These are phyloP conservation scores for Thelonectria rubi DNA, from an alignment of 2,329 filamentous ascomycete genomes.

Conservation along the genomic window DNA sequence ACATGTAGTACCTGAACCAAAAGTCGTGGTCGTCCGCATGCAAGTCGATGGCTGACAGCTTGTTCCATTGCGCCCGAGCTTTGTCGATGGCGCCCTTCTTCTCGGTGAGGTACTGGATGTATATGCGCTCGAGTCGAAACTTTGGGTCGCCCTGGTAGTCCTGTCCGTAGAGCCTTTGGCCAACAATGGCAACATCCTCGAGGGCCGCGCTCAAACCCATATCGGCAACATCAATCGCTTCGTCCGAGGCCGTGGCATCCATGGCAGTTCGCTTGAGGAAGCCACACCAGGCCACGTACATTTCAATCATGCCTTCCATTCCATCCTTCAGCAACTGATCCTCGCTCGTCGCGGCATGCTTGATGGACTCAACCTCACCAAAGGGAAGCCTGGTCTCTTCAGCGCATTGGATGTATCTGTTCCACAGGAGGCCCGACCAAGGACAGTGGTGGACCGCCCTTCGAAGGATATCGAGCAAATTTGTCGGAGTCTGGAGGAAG, in stretches of 20 bases:
- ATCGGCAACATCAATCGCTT: slow-evolving; percentile 89
- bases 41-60: slow-evolving; percentile 69
- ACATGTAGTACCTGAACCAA: slow-evolving; percentile 91
- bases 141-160: slow-evolving; percentile 85
- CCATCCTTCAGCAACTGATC: slow-evolving; percentile 85
- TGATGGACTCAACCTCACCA: slow-evolving; percentile 84
- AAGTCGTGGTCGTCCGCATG: slow-evolving; percentile 87
- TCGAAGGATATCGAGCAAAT: slow-evolving; percentile 75
- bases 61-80: slow-evolving; percentile 81
- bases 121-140: slow-evolving; percentile 88
- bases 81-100: slow-evolving; percentile 80
- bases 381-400: slow-evolving; percentile 82
- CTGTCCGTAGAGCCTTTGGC: slow-evolving; percentile 76
- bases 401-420: slow-evolving; percentile 83
- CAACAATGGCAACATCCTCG: slow-evolving; percentile 84
- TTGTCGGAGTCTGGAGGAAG: slow-evolving; percentile 50
- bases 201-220: slow-evolving; percentile 87
- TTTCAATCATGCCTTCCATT: slow-evolving; percentile 87
- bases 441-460: slow-evolving; percentile 90
- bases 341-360: slow-evolving; percentile 89
- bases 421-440: slow-evolving; percentile 92
- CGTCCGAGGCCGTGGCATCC: slow-evolving; percentile 75
- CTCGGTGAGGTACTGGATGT: slow-evolving; percentile 90
- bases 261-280: slow-evolving; percentile 90
- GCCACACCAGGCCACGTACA: slow-evolving; percentile 94